A percentile compares a stretch with the other conserved stretches of the same genome.
phyloP scores from a whole-genome alignment of 2,329 filamentous ascomycete genomes.

The Trichoderma gracile region DNA sequence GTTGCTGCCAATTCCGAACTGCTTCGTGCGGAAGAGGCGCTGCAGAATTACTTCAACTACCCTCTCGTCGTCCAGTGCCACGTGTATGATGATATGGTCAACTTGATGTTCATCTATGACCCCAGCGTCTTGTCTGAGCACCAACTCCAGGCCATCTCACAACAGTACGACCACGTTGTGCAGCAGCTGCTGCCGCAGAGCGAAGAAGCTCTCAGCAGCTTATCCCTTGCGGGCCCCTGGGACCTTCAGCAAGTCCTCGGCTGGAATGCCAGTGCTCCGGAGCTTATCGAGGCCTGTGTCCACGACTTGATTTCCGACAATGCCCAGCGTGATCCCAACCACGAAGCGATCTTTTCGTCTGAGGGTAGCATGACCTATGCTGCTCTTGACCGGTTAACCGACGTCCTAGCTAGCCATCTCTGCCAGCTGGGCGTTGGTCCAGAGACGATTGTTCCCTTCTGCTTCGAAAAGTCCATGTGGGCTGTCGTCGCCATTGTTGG shows the following conservation, averaged over 20 bases:
- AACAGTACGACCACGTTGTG: constrained; percentile 5
- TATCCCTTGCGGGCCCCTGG: too few relatives aligned
- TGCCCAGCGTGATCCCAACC: constrained; percentile 39
- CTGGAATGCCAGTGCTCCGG: background rate
- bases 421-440: constrained; percentile 27
- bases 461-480: constrained; percentile 27
- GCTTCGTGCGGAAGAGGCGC: background rate
- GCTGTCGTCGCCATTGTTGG: constrained; percentile 25
- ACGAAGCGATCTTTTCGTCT: background rate
- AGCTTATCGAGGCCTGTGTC: background rate
- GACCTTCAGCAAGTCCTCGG: background rate
- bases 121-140: background rate
- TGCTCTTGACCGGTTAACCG: background rate
- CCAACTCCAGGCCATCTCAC: constrained; percentile 6
- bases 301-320: background rate
- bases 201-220: too few relatives aligned
- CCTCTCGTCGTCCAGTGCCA: constrained; percentile 9
- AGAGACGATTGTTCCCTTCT: constrained; percentile 28
- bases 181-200: background rate
- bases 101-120: background rate
- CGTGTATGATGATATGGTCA: background rate
- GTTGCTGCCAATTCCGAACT: background rate
- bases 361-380: background rate
- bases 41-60: constrained; percentile 19
- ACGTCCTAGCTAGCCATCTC: background rate